These are phyloP conservation scores for Atalantia buxifolia DNA, from an alignment of 345 rosid genomes.

Conservation along the genomic window DNA sequence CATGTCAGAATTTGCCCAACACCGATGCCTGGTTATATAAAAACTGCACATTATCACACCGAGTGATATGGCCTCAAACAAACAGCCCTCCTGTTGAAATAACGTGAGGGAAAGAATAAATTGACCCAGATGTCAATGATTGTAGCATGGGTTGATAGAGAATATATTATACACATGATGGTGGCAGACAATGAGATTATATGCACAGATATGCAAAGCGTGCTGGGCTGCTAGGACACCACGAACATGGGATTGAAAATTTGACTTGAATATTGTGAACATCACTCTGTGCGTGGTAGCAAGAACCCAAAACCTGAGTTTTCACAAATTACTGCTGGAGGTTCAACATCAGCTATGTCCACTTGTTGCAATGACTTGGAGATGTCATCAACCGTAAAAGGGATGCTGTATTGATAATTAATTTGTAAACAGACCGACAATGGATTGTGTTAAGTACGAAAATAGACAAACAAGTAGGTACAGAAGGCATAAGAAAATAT, in stretches of 20 bases:
- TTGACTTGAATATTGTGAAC: not conserved
- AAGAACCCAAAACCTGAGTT: constrained; percentile 93
- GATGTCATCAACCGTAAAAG: constrained; percentile 96
- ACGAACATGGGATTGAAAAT: not conserved
- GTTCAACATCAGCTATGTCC: constrained; percentile 82
- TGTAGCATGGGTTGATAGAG: constrained; percentile 18
- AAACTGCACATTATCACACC: constrained; percentile 34
- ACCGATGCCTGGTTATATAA: constrained; percentile 19
- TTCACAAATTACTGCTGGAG: constrained; percentile 81
- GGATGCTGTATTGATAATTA: constrained; percentile 62
- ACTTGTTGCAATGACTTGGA: constrained; percentile 91
- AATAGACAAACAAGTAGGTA: not conserved
- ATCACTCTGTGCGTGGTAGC: constrained; percentile 68
- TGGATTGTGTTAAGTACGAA: not conserved
- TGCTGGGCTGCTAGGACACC: not conserved
- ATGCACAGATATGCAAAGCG: constrained; percentile 23
- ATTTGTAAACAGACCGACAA: constrained; percentile 12
- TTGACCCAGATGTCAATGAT: constrained; percentile 23
- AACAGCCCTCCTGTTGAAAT: constrained; percentile 38
- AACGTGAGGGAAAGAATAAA: constrained; percentile 47
- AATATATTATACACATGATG: constrained; percentile 35
- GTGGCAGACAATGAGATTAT: constrained; percentile 13
- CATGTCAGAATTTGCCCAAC: constrained; percentile 20
- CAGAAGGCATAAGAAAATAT: not conserved
- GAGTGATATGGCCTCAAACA: constrained; percentile 35